Conservation (phyloP, 2,329 filamentous ascomycete species). For the Ploettnerulaceae sp. region DNA sequence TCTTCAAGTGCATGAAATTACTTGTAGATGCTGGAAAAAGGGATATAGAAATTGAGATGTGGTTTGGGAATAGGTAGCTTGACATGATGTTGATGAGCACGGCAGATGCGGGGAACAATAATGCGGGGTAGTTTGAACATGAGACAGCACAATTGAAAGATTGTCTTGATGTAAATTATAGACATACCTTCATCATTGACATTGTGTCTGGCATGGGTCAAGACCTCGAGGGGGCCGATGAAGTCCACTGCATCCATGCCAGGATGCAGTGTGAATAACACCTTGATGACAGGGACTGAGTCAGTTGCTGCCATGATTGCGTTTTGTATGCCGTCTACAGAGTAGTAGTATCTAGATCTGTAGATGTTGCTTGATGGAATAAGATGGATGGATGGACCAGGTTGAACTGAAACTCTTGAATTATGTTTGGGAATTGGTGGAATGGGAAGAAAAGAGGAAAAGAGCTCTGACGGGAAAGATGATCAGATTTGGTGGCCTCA, state of each 20-base stretch:
- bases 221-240: slow-evolving; percentile 53
- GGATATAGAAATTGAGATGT: background rate
- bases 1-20: background rate
- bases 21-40: background rate
- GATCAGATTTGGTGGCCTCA: slow-evolving; percentile 1
- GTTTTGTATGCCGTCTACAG: too few relatives aligned
- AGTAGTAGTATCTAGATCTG: slow-evolving; percentile 16
- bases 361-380: background rate
- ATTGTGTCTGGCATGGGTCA: slow-evolving; percentile 49
- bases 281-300: slow-evolving; percentile 44
- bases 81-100: background rate
- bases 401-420: slow-evolving; percentile 6
- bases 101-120: slow-evolving; percentile 9
- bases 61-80: background rate
- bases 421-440: background rate
- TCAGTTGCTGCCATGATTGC: slow-evolving; percentile 33
- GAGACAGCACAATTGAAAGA: slow-evolving; percentile 10
- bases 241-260: slow-evolving; percentile 54
- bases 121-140: slow-evolving; percentile 6
- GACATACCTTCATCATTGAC: slow-evolving; percentile 45
- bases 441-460: background rate
- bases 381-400: background rate
- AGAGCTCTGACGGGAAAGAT: background rate
- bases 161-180: background rate
- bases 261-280: slow-evolving; percentile 52